A percentile compares a stretch with the other conserved stretches of the same genome.
These are phyloP conservation scores for Candida germanica DNA, from an alignment of 805 yeast species.

Conservation along the genomic window DNA sequence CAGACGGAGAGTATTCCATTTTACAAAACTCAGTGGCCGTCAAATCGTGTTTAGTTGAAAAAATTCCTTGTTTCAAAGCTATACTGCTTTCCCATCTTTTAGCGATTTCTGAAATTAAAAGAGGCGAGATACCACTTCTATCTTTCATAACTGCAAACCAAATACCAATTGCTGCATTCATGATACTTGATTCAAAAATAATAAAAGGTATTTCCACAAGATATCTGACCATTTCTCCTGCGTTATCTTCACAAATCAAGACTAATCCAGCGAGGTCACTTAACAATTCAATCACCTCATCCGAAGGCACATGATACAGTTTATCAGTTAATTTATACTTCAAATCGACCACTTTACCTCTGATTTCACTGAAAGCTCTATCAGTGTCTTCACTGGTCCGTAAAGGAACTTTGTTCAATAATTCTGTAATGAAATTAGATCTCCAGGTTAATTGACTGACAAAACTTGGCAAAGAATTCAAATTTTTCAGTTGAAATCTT, in stretches of 20 bases:
- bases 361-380: conserved; percentile 24
- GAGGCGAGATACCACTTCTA: conserved; percentile 52
- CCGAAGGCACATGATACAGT: conserved; percentile 14
- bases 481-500: conserved; percentile 32
- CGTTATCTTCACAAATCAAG: conserved; percentile 30
- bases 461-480: conserved; percentile 66
- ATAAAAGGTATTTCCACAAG: conserved; percentile 71
- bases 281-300: conserved; percentile 39
- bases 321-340: conserved; percentile 11
- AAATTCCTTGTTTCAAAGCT: conserved; percentile 59
- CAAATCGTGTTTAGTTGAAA: conserved; percentile 53
- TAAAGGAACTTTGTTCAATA: conserved; percentile 27
- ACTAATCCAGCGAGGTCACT: conserved; percentile 43
- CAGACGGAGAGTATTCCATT: conserved; percentile 91
- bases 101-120: conserved; percentile 67
- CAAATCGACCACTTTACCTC: conserved; percentile 21
- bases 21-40: conserved; percentile 56
- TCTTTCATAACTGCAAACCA: conserved; percentile 82
- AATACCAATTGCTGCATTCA: conserved; percentile 64
- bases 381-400: conserved; percentile 25
- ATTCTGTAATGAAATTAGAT: conserved; percentile 36
- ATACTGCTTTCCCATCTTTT: conserved; percentile 68
- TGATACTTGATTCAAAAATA: conserved; percentile 54
- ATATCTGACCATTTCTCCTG: conserved; percentile 47
- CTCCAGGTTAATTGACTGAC: conserved; percentile 78